These are phyloP conservation scores for Boletus vinaceobasis DNA, from an alignment of 768 basidiomycete genomes.

Conservation along the genomic window DNA sequence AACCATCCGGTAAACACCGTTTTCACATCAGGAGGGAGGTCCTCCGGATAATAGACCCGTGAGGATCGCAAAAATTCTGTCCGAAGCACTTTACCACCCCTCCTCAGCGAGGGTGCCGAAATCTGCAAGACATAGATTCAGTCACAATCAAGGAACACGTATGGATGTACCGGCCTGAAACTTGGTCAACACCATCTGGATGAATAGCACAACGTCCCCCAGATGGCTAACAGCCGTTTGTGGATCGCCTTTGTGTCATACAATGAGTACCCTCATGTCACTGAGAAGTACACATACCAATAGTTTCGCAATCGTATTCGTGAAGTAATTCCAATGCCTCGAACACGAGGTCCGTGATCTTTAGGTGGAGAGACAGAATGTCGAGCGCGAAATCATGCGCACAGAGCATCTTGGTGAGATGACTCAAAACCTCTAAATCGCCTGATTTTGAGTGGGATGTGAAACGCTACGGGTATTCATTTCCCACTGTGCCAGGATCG, in stretches of 20 bases:
- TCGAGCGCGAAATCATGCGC: constrained; percentile 59
- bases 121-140: constrained; percentile 39
- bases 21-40: constrained; percentile 42
- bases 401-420: constrained; percentile 65
- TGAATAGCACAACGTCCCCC: constrained; percentile 75
- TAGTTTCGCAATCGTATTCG: constrained; percentile 75
- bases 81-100: constrained; percentile 45
- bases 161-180: constrained; percentile 49
- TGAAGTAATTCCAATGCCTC: constrained; percentile 61
- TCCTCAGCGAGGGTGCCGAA: constrained; percentile 43
- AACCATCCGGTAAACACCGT: constrained; percentile 57
- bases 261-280: background rate
- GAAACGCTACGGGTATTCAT: constrained; percentile 50
- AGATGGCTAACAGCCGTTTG: constrained; percentile 77
- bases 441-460: constrained; percentile 44
- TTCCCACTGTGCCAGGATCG: background rate
- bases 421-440: constrained; percentile 68
- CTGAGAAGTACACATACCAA: constrained; percentile 48
- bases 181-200: constrained; percentile 61
- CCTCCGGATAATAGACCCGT: constrained; percentile 38
- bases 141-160: background rate
- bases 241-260: constrained; percentile 59
- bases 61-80: constrained; percentile 52
- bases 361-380: constrained; percentile 64
- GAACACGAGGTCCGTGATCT: constrained; percentile 61